Evolutionary conservation across 805 yeast genomes (phyloP), one percentile per base, ranked within the genome.

Genomic region (Yamadazyma endophytica): DNA sequence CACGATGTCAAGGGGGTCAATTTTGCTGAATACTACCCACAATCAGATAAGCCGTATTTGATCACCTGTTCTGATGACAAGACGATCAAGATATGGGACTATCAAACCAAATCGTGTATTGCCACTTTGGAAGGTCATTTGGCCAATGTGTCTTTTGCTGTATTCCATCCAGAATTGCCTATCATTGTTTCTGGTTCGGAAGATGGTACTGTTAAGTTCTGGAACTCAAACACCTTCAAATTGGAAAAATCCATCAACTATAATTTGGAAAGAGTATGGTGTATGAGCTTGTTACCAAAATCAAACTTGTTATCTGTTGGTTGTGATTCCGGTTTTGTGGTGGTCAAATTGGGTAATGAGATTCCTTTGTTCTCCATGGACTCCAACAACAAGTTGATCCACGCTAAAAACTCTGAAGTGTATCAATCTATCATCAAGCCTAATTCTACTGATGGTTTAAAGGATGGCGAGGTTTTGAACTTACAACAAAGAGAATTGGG

Each of bases 161-260:
- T 89, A 21, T 92, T 89, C 80, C 99, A 92, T 58, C 96, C 96
- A n/a, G 95, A 90, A 51, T 71, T 92, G 51, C 98, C 98, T 14
- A 66, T 90, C 43, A 89, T 92, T 43, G 74, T 92, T 28, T 87
- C 97, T 3, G 99, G 99, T 44, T 82, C 96, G 31, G 99, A 92
- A 63, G 99, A 92, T 63, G 87, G 95, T 32, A 82, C 96, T 7
- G 70, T 92, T 45, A 87, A 89, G 54, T 74, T 92, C 50, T 92
- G 99, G 99, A 90, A 86, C 57, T 73, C 97, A 14, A 82, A 82
- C 54, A 87, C 97, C 21, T 92, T 90, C 66, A 87, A 86, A 62
- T 73, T 90, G 43, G 97, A 90, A 62, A 88, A 88, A 62, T 79
- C 96, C 6, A 67, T 90, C 40, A 89, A 87, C 61, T 80, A 85